Percentiles rank a stretch among this genome's conserved stretches.
Evolutionary conservation across 768 basidiomycete genomes (phyloP).

Genomic region (Mrakia gelida): DNA sequence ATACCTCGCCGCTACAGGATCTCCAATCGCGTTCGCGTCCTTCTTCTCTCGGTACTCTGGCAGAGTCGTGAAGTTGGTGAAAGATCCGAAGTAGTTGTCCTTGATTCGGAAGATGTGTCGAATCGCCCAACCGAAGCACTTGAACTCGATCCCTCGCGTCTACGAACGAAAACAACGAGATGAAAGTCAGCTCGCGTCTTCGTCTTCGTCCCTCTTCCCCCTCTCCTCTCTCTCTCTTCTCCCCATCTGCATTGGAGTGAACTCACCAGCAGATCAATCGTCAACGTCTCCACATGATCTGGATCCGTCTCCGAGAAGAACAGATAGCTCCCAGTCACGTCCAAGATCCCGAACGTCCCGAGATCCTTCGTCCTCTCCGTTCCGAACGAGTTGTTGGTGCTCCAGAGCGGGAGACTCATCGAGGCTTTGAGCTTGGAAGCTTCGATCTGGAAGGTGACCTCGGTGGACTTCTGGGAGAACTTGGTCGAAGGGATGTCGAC

Average conservation of each 20-base stretch:
- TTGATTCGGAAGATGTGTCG: conserved; percentile 81
- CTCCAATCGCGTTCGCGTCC: conserved; percentile 60
- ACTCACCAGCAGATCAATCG: conserved; percentile 53
- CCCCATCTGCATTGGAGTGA: too few relatives aligned
- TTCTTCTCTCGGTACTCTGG: conserved; percentile 76
- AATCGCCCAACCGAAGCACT: conserved; percentile 78
- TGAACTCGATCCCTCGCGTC: conserved; percentile 55
- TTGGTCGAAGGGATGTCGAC: conserved; percentile 63
- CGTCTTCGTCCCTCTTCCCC: too few relatives aligned
- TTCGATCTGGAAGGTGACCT: conserved; percentile 61
- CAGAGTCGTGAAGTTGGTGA: conserved; percentile 86
- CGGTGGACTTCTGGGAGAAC: conserved; percentile 67
- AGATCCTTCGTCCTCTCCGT: conserved; percentile 60
- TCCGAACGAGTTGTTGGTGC: conserved; percentile 69
- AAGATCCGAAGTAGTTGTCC: conserved; percentile 90
- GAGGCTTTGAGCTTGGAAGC: conserved; percentile 56
- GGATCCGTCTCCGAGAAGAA: conserved; percentile 64
- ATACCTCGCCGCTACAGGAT: conserved; percentile 75
- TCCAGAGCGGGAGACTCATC: conserved; percentile 81
- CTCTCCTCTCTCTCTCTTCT: neutral
- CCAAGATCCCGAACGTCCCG: conserved; percentile 57
- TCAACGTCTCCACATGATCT: conserved; percentile 74
- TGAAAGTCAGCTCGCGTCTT: neutral
- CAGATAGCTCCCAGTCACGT: conserved; percentile 64
- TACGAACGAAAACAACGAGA: neutral